These are phyloP conservation scores for Gonapodya sp. DNA, from an alignment of 192 early-diverging fungal species.

Conservation along the genomic window DNA sequence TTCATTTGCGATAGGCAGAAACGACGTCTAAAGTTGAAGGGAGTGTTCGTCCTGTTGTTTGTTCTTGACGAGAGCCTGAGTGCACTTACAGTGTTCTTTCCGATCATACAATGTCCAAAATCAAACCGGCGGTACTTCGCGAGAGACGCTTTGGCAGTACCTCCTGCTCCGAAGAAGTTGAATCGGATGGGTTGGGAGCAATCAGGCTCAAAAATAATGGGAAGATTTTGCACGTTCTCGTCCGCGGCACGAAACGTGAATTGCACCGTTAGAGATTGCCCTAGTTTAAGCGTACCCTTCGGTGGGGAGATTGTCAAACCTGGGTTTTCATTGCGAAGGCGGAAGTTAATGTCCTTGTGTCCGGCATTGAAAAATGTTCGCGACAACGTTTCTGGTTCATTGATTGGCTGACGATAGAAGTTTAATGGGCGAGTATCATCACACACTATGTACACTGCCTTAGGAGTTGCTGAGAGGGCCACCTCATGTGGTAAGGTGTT, in stretches of 20 bases:
- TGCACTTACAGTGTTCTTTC: conserved; percentile 38
- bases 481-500: conserved; percentile 45
- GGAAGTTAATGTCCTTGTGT: conserved; percentile 40
- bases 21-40: conserved; percentile 17
- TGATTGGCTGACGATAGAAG: conserved; percentile 50
- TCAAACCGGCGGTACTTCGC: conserved; percentile 46
- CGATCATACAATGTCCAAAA: conserved; percentile 60
- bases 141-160: conserved; percentile 43
- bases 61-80: not conserved
- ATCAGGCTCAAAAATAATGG: conserved; percentile 48
- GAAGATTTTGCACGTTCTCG: conserved; percentile 36
- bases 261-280: conserved; percentile 32
- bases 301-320: conserved; percentile 31
- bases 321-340: conserved; percentile 33
- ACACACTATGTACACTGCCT: conserved; percentile 44
- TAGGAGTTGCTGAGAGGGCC: conserved; percentile 48
- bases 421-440: conserved; percentile 47
- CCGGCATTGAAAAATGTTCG: conserved; percentile 51
- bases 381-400: conserved; percentile 37
- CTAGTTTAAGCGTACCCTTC: conserved; percentile 35
- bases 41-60: not conserved
- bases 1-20: conserved; percentile 50
- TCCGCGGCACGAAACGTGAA: conserved; percentile 45
- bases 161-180: conserved; percentile 51
- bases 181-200: conserved; percentile 49